Evolutionary conservation across 2,329 filamentous ascomycete genomes (phyloP).

Genomic region (Penicillium capsulatum): DNA sequence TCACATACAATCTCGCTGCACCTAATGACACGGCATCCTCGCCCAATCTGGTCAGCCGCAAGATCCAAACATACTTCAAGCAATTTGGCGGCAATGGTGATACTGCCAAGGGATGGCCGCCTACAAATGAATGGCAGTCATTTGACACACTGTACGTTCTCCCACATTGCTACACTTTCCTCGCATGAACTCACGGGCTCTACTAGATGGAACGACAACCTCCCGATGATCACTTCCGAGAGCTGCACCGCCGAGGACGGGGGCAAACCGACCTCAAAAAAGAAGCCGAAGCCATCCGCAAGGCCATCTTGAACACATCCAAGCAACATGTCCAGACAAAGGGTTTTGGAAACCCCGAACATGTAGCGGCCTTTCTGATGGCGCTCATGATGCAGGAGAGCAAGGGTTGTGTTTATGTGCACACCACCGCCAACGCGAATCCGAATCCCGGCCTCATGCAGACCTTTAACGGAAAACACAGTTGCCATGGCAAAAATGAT

Average conservation of each 20-base stretch:
- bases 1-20: conserved; percentile 21
- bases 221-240: conserved; percentile 10
- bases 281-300: too few relatives aligned
- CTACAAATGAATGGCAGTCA: conserved; percentile 17
- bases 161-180: too few relatives aligned
- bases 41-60: conserved; percentile 19
- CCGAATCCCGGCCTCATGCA: conserved; percentile 43
- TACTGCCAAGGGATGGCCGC: conserved; percentile 25
- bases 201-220: conserved; percentile 12
- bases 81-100: conserved; percentile 21
- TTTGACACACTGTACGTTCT: conserved; percentile 23
- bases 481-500: conserved; percentile 38
- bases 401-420: conserved; percentile 45
- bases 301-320: too few relatives aligned
- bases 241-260: too few relatives aligned
- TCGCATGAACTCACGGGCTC: not conserved
- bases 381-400: conserved; percentile 47
- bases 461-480: conserved; percentile 25
- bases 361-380: conserved; percentile 43
- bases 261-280: too few relatives aligned
- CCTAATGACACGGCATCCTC: conserved; percentile 12
- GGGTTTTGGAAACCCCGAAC: too few relatives aligned
- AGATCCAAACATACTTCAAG: conserved; percentile 12
- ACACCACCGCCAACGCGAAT: conserved; percentile 39
- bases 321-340: too few relatives aligned